These are phyloP conservation scores for Talinum fruticosum DNA, from an alignment of 148 eudicot species.

Conservation along the genomic window DNA sequence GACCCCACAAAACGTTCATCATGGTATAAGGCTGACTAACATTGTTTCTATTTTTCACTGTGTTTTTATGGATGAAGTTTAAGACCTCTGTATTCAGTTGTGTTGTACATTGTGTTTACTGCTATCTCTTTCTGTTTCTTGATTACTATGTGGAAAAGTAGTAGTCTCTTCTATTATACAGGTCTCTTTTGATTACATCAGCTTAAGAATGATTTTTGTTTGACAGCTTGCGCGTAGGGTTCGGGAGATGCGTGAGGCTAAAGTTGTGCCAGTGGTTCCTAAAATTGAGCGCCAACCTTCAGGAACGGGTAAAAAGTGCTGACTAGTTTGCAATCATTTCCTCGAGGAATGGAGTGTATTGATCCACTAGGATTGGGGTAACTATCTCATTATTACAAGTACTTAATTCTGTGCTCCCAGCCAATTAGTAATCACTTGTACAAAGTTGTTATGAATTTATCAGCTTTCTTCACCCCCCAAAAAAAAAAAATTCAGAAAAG, in stretches of 20 bases:
- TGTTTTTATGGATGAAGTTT: constrained; percentile 5
- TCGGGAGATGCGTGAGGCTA: constrained; percentile 95
- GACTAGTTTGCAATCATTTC: constrained; percentile 72
- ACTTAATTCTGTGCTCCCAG: neutral
- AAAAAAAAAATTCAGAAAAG: neutral
- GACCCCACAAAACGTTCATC: no score
- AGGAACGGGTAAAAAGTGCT: constrained; percentile 50
- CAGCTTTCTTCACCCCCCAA: neutral
- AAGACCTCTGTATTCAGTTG: neutral
- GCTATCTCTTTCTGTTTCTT: neutral
- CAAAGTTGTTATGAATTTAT: neutral
- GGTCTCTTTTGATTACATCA: constrained; percentile 13
- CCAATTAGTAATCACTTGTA: neutral
- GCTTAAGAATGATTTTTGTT: neutral
- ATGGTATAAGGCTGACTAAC: neutral
- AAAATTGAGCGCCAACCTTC: constrained; percentile 69
- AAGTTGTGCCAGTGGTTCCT: constrained; percentile 57
- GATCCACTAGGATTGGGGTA: constrained; percentile 99
- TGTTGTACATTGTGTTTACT: neutral
- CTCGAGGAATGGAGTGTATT: constrained; percentile 93
- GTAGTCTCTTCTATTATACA: neutral
- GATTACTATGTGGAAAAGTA: neutral
- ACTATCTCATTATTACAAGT: constrained; percentile 1
- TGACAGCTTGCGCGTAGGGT: constrained; percentile 95
- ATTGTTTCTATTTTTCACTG: neutral